phyloP scores from a whole-genome alignment of 306 rosid genomes.

The Begonia masoniana region DNA sequence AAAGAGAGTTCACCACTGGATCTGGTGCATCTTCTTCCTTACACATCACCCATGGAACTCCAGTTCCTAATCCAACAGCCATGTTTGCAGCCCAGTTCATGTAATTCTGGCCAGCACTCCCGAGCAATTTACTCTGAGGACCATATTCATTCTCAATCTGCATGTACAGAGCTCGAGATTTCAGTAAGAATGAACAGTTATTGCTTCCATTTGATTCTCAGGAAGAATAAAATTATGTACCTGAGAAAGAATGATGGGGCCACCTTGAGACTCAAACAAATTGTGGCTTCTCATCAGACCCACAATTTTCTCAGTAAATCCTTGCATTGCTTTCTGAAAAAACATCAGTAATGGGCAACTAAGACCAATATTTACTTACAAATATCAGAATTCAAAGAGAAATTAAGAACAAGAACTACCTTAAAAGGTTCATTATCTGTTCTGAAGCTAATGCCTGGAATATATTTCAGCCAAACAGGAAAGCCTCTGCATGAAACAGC shows the following conservation, averaged over 20 bases:
- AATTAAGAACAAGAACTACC: slow-evolving; percentile 22
- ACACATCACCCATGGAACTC: slow-evolving; percentile 97
- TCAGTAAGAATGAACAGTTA: too few relatives aligned
- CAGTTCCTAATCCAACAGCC: slow-evolving; percentile 61
- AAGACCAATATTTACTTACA: not conserved
- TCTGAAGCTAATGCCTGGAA: slow-evolving; percentile 96
- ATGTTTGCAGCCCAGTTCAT: slow-evolving; percentile 77
- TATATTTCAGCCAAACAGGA: slow-evolving; percentile 98
- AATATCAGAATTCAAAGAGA: not conserved
- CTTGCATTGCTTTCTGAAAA: slow-evolving; percentile 92
- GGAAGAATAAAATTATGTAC: slow-evolving; percentile 13
- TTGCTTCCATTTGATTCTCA: too few relatives aligned
- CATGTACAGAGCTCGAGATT: not conserved
- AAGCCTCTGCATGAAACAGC: slow-evolving; percentile 54
- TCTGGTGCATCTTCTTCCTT: slow-evolving; percentile 82
- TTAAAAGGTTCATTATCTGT: slow-evolving; percentile 98
- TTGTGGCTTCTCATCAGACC: slow-evolving; percentile 86
- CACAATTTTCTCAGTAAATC: slow-evolving; percentile 90
- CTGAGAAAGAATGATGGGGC: slow-evolving; percentile 98
- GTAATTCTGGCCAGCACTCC: slow-evolving; percentile 59
- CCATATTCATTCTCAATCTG: slow-evolving; percentile 89
- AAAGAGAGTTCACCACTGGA: slow-evolving; percentile 39
- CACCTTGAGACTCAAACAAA: slow-evolving; percentile 89
- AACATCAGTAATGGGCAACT: slow-evolving; percentile 7
- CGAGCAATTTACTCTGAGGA: slow-evolving; percentile 45